These are phyloP conservation scores for Linum usitatissimum DNA, from an alignment of 345 rosid species.

Conservation along the genomic window DNA sequence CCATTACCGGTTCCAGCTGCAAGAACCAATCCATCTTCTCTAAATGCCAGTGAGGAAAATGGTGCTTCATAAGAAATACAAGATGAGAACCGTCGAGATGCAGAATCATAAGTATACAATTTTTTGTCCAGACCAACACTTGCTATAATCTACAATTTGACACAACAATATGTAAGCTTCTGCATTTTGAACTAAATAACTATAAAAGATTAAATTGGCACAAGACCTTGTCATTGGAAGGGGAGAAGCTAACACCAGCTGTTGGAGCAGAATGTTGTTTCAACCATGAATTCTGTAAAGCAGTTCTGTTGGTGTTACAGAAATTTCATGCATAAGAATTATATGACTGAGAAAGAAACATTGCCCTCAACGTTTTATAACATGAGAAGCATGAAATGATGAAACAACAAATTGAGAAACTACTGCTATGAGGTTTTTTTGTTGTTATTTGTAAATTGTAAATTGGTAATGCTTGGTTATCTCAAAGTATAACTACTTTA, in stretches of 20 bases:
- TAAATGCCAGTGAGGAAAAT: conserved; percentile 88
- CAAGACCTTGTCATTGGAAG: conserved; percentile 85
- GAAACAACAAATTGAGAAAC: too few species aligned
- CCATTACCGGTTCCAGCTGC: conserved; percentile 95
- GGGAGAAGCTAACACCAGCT: conserved; percentile 92
- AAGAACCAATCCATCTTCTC: conserved; percentile 83
- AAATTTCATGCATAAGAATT: neutral
- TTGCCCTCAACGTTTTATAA: neutral
- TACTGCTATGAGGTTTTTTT: too few species aligned
- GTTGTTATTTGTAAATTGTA: neutral
- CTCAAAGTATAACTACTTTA: neutral
- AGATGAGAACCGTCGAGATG: conserved; percentile 70
- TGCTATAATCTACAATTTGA: conserved; percentile 55
- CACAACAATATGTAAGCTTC: neutral
- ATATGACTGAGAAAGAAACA: neutral
- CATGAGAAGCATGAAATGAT: neutral
- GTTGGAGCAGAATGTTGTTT: conserved; percentile 97
- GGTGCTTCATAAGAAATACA: conserved; percentile 78
- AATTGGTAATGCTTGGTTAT: neutral
- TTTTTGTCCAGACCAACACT: conserved; percentile 96
- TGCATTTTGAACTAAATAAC: conserved; percentile 2
- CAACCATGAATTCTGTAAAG: conserved; percentile 72
- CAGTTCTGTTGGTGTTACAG: conserved; percentile 10
- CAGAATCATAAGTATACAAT: conserved; percentile 75
- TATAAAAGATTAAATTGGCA: conserved; percentile 1